Base-by-base conservation (phyloP, 139 green algal species). In the Volvox reticuliferus region DNA sequence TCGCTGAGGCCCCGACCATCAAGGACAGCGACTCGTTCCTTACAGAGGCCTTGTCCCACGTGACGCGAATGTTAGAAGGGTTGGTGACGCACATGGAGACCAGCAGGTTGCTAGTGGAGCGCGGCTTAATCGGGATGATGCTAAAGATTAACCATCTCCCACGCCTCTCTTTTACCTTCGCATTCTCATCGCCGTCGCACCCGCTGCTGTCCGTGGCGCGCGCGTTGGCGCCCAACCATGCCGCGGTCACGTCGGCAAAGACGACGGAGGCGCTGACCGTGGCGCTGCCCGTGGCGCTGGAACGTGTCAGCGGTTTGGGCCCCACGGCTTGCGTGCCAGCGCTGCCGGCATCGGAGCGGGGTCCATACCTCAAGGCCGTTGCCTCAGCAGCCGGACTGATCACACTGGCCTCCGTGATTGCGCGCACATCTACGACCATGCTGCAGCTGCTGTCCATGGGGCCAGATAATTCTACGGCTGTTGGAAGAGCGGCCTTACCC, bases 71-170 rank as follows among this genome's bases (percentile, higher is more conserved):
- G 95, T 93, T 99, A 82, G 98, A 99, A 91, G 90, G 90, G 20
- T 94, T 99, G 90, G 92, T 99, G n/a, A 84, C 92, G n/a, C 96
- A 96, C 88, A 22, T 80, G 18, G 94, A 97, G 67, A 96, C 92
- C 21, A 90, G 88, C 55, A 92, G 92, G 44, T 21, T 94, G 88
- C 98, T 99, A 92, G 94, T 98, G 44, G 94, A 99, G 71, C 89
- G 94, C 37, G 95, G 95, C 32, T 97, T 98, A 9, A 83, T 98
- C 17, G 94, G 97, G 17, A 90, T 97, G 50, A 93, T 99, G 86
- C 93, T 98, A 24, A 90, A 93, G 76, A 89, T 99, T 24, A 97
- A 99, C 92, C 88, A 88, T 65, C 96, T 99, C 89, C 98, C 97
- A 1, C 90, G 85, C 50, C 95, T 99, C 44, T 88, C 90, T 65